These are phyloP conservation scores for Leucocoprinus sp. DNA, from an alignment of 768 basidiomycete genomes.

Conservation along the genomic window DNA sequence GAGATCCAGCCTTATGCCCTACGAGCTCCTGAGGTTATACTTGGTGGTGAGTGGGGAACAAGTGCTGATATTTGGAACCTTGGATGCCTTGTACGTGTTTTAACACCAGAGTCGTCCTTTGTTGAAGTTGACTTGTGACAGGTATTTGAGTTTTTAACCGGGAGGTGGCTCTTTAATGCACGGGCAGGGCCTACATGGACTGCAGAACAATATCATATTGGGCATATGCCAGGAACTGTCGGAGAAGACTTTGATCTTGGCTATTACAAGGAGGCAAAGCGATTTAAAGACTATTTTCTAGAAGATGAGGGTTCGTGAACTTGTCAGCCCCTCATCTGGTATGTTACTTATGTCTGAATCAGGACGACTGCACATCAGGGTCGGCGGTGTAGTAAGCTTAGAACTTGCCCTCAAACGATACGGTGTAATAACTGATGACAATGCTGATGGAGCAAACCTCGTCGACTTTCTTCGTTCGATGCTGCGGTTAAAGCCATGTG, in stretches of 20 bases:
- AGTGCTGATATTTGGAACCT: conserved; percentile 81
- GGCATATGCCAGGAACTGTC: not conserved
- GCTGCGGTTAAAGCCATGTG: too few species aligned
- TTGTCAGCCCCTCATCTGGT: not conserved
- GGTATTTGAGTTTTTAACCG: conserved; percentile 15
- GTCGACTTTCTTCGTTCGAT: too few species aligned
- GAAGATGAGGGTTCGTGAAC: not conserved
- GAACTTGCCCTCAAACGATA: too few species aligned
- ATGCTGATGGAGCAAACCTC: too few species aligned
- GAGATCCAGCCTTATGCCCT: conserved; percentile 76
- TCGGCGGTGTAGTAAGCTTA: too few species aligned
- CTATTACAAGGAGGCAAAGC: not conserved
- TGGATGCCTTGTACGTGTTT: conserved; percentile 51
- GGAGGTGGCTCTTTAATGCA: conserved; percentile 6
- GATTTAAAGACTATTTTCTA: not conserved
- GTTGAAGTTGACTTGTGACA: conserved; percentile 1
- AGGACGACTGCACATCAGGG: not conserved
- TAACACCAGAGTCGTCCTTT: not conserved
- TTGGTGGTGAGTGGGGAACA: conserved; percentile 48
- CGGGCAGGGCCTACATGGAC: not conserved
- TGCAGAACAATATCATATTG: not conserved
- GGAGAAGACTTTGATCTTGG: not conserved
- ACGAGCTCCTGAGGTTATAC: conserved; percentile 43
- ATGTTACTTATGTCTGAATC: not conserved
- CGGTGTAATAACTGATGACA: too few species aligned